Conservation (phyloP, 2,329 filamentous ascomycete species). For the Colletotrichum gigasporum region DNA sequence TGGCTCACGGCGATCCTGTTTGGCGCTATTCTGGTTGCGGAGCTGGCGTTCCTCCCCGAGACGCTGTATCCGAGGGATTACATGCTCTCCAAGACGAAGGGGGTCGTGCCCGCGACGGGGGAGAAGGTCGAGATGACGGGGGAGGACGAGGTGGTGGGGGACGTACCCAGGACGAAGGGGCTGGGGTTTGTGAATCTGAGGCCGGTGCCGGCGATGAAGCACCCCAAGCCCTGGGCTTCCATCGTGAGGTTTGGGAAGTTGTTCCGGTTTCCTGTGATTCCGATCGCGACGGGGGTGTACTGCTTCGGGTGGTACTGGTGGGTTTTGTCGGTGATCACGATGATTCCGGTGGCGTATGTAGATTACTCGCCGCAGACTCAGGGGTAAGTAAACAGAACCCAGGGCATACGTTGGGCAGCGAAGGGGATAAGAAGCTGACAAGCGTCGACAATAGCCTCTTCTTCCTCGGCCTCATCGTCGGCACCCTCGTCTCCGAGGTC, state of each 20-base stretch:
- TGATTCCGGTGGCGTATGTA: constrained; percentile 61
- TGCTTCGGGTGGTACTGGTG: constrained; percentile 67
- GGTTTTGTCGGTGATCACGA: constrained; percentile 61
- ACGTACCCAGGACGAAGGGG: constrained; percentile 48
- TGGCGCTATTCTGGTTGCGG: constrained; percentile 54
- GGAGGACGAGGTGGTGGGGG: constrained; percentile 24
- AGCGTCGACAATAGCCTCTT: constrained; percentile 50
- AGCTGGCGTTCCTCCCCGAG: constrained; percentile 62
- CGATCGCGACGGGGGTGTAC: constrained; percentile 57
- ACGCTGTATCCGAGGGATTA: constrained; percentile 63
- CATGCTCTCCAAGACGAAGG: constrained; percentile 48
- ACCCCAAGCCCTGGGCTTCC: constrained; percentile 58
- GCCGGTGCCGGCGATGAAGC: constrained; percentile 59
- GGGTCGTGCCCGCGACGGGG: neutral
- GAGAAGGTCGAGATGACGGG: constrained; percentile 28
- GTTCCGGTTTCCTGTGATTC: constrained; percentile 56
- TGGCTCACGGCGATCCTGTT: constrained; percentile 65
- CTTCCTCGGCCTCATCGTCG: constrained; percentile 62
- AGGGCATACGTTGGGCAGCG: neutral
- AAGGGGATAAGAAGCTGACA: neutral
- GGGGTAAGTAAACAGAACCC: constrained; percentile 42
- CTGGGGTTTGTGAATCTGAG: constrained; percentile 55
- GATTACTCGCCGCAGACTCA: constrained; percentile 58
- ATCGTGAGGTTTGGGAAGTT: constrained; percentile 55
- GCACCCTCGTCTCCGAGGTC: constrained; percentile 60